These are phyloP conservation scores for Heliamphora exappendiculata DNA, from an alignment of 148 eudicot species.

Conservation along the genomic window DNA sequence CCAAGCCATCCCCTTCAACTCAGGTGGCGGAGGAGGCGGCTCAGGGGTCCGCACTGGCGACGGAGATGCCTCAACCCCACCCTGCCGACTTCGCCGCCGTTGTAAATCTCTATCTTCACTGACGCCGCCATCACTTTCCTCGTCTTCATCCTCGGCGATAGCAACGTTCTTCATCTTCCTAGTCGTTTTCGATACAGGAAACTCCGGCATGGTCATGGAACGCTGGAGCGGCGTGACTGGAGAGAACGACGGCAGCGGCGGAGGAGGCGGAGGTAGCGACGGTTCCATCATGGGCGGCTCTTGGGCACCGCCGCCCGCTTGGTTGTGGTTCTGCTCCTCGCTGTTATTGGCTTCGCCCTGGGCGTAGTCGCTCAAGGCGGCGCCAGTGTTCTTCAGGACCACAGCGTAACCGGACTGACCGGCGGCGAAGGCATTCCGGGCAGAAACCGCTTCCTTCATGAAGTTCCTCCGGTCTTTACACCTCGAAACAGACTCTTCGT, in stretches of 20 bases:
- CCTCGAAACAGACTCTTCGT: conserved; percentile 80
- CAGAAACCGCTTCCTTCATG: conserved; percentile 82
- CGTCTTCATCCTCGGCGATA: conserved; percentile 31
- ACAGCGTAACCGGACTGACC: conserved; percentile 69
- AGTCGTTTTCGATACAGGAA: conserved; percentile 31
- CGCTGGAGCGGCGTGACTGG: conserved; percentile 63
- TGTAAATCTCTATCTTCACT: conserved; percentile 23
- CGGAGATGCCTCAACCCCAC: conserved; percentile 11
- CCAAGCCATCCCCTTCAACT: conserved; percentile 66
- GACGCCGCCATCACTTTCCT: conserved; percentile 24
- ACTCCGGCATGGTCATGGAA: conserved; percentile 78
- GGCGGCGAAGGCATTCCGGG: conserved; percentile 65
- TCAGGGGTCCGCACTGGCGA: conserved; percentile 18
- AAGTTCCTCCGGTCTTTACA: conserved; percentile 75
- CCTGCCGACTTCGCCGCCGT: conserved; percentile 17
- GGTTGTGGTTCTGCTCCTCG: not conserved
- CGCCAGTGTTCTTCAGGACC: conserved; percentile 66
- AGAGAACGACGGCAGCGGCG: conserved; percentile 60
- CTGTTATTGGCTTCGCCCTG: conserved; percentile 54
- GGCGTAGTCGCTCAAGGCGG: conserved; percentile 73
- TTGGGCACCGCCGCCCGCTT: not conserved
- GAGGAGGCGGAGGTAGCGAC: conserved; percentile 66
- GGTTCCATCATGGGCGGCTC: conserved; percentile 38
- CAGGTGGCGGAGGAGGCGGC: conserved; percentile 45
- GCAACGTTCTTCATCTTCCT: conserved; percentile 56